A percentile compares a stretch with the other conserved stretches of the same genome.
Conservation (phyloP, 2,329 filamentous ascomycete genomes). For the Myriangium duriaei region DNA sequence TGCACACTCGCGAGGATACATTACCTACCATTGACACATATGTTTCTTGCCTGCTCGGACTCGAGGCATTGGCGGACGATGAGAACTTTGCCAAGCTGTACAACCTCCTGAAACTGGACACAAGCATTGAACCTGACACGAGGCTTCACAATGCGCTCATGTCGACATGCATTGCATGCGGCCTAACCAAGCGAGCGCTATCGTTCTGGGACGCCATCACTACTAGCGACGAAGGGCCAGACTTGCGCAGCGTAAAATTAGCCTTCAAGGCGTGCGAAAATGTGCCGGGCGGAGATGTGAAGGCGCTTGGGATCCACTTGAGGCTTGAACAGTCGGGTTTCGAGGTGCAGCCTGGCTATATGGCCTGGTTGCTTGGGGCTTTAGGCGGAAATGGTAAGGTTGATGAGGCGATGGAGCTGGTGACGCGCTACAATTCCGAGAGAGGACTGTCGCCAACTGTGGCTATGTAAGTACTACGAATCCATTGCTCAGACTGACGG, state of each 20-base stretch:
- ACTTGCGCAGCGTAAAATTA: conserved; percentile 65
- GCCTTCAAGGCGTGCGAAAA: conserved; percentile 70
- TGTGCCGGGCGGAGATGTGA: conserved; percentile 32
- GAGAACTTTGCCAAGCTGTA: conserved; percentile 65
- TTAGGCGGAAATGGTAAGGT: conserved; percentile 61
- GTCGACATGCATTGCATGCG: conserved; percentile 66
- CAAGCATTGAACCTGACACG: conserved; percentile 64
- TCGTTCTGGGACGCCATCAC: conserved; percentile 77
- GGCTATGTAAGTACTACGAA: conserved; percentile 49
- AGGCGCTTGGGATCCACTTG: conserved; percentile 51
- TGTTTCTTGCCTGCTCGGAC: conserved; percentile 61
- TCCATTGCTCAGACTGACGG: not conserved
- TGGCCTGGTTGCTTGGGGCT: conserved; percentile 64
- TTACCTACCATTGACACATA: conserved; percentile 67
- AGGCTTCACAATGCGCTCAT: conserved; percentile 73
- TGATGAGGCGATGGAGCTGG: conserved; percentile 52
- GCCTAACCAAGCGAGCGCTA: conserved; percentile 52
- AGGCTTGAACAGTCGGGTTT: conserved; percentile 64
- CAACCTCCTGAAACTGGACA: conserved; percentile 90
- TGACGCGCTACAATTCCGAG: conserved; percentile 54
- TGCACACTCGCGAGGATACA: conserved; percentile 49
- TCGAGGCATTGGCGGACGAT: conserved; percentile 30
- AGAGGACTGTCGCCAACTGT: conserved; percentile 55
- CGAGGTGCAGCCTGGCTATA: conserved; percentile 60
- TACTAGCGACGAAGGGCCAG: conserved; percentile 73